phyloP scores from a whole-genome alignment of 805 yeast genomes.

The Yamadazyma tumulicola region DNA sequence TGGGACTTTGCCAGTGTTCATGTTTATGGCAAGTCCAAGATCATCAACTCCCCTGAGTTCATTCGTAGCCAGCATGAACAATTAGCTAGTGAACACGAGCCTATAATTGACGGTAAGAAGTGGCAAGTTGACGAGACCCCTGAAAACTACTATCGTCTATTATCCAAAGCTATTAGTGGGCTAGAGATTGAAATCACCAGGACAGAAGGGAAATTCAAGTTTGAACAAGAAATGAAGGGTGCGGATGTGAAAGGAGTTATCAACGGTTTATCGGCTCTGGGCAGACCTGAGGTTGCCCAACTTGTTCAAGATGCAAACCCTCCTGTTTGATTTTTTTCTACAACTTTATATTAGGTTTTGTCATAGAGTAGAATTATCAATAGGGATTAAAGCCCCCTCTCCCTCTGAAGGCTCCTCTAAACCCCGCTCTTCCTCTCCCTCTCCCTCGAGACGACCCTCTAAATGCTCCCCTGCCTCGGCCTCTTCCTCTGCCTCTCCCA shows the following conservation, averaged over 20 bases:
- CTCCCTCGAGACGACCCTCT: constrained; percentile 11
- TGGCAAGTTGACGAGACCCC: constrained; percentile 65
- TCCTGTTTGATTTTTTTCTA: too few species aligned
- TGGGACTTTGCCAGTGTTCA: constrained; percentile 65
- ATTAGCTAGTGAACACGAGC: constrained; percentile 48
- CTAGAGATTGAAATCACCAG: constrained; percentile 47
- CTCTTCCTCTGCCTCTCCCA: constrained; percentile 34
- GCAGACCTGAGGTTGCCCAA: constrained; percentile 23
- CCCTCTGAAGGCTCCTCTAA: constrained; percentile 14
- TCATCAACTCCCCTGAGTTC: constrained; percentile 44
- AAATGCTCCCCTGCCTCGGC: constrained; percentile 17
- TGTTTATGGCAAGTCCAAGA: constrained; percentile 46
- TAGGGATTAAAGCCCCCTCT: constrained; percentile 22
- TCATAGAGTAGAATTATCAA: too few species aligned
- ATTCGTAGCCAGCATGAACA: constrained; percentile 41
- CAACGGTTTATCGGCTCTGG: constrained; percentile 42
- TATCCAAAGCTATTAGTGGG: constrained; percentile 53
- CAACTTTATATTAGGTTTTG: neutral
- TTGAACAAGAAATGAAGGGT: constrained; percentile 47
- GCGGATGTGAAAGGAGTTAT: constrained; percentile 52
- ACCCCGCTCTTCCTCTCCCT: constrained; percentile 7
- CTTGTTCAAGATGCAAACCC: constrained; percentile 19
- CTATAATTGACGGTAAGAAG: constrained; percentile 20
- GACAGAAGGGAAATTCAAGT: constrained; percentile 53
- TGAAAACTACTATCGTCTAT: constrained; percentile 36